Conservation (phyloP, 768 basidiomycete species). For the Austroboletus eburneus region DNA sequence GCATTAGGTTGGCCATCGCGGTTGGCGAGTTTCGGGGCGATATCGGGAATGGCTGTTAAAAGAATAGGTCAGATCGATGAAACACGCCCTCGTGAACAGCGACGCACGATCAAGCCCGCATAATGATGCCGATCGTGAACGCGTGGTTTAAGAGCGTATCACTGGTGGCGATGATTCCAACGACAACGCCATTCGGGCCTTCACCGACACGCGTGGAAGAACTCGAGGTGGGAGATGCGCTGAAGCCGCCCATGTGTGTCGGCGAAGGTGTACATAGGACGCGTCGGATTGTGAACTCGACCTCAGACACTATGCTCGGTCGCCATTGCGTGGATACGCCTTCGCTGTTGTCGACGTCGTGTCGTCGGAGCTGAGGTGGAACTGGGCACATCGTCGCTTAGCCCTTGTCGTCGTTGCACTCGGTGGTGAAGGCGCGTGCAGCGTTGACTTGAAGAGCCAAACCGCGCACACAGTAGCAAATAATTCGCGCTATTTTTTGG, state of each 20-base stretch:
- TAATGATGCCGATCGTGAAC: conserved; percentile 32
- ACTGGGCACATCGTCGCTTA: no score
- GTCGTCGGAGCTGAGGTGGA: no score
- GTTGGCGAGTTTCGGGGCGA: conserved; percentile 33
- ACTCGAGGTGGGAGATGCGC: conserved; percentile 39
- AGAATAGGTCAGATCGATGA: neutral
- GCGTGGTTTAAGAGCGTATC: conserved; percentile 39
- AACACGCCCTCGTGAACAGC: neutral
- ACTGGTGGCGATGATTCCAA: neutral
- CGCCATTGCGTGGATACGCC: no score
- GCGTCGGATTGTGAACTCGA: conserved; percentile 30
- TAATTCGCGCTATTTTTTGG: no score
- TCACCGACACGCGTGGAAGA: conserved; percentile 41
- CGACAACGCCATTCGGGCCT: neutral
- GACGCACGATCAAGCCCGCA: conserved; percentile 11
- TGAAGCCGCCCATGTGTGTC: conserved; percentile 13
- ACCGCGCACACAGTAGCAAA: no score
- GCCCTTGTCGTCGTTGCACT: no score
- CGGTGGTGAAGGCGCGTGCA: no score
- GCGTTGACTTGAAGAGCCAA: no score
- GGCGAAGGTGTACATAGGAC: conserved; percentile 30
- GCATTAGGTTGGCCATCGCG: conserved; percentile 34
- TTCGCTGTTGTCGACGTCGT: no score
- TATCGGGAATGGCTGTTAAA: conserved; percentile 32
- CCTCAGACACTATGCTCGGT: no score